Conservation (phyloP, 441 rosid genomes). For the Adansonia gregorii region DNA sequence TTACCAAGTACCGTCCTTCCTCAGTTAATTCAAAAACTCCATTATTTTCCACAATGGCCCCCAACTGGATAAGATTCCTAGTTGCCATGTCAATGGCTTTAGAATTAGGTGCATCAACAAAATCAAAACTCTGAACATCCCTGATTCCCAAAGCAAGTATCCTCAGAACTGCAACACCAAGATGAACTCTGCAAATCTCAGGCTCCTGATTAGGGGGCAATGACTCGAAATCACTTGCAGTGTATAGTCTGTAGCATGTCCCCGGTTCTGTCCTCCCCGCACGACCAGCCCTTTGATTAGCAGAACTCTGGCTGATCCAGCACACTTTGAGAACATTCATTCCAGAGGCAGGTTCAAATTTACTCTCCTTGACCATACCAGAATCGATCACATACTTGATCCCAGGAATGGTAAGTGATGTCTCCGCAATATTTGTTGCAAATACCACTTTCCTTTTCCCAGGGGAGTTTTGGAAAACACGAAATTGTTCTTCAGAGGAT, state of each 20-base stretch:
- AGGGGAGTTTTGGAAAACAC: conserved; percentile 58
- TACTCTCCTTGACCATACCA: conserved; percentile 83
- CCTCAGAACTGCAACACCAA: conserved; percentile 84
- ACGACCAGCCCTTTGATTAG: conserved; percentile 94
- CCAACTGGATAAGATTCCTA: conserved; percentile 79
- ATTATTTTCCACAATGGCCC: conserved; percentile 54
- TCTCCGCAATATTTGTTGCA: conserved; percentile 90
- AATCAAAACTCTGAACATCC: conserved; percentile 66
- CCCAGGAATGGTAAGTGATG: conserved; percentile 90
- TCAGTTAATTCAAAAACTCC: conserved; percentile 58
- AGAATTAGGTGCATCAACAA: conserved; percentile 82
- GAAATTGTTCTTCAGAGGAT: conserved; percentile 66
- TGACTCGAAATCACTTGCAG: conserved; percentile 51
- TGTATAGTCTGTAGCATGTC: conserved; percentile 77
- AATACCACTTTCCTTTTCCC: conserved; percentile 85
- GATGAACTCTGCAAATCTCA: conserved; percentile 89
- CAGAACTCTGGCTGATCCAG: conserved; percentile 81
- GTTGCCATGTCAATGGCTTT: conserved; percentile 73
- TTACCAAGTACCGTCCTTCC: conserved; percentile 67
- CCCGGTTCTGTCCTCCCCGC: conserved; percentile 96
- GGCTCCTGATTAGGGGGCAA: conserved; percentile 77
- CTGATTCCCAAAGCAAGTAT: conserved; percentile 76
- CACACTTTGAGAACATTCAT: conserved; percentile 82
- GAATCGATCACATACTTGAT: conserved; percentile 85
- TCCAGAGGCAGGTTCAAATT: conserved; percentile 70